Evolutionary conservation across 305 asterid species (phyloP).

Genomic region (Withania somnifera): DNA sequence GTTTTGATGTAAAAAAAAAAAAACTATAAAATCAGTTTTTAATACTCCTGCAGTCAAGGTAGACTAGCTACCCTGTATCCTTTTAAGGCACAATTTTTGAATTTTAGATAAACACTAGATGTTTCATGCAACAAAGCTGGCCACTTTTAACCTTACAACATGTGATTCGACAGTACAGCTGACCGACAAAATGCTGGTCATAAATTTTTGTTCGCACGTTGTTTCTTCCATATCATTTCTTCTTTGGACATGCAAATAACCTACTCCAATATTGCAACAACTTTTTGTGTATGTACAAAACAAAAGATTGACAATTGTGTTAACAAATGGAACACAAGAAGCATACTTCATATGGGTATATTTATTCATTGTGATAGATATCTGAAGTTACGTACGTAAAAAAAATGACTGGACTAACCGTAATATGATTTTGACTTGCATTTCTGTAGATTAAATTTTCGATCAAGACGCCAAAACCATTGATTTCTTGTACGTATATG

Average conservation of each 20-base stretch:
- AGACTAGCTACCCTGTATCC: too few species aligned
- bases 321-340: background rate
- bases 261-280: background rate
- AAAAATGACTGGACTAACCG: background rate
- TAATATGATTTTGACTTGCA: background rate
- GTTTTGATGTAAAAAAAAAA: too few species aligned
- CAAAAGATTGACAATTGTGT: background rate
- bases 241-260: background rate
- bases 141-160: too few species aligned
- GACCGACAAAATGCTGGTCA: background rate
- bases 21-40: too few species aligned
- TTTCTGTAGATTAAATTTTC: background rate
- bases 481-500: background rate
- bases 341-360: background rate
- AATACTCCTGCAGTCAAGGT: too few species aligned
- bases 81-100: too few species aligned
- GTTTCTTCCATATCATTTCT: background rate
- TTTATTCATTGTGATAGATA: background rate
- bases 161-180: background rate
- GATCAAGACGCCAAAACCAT: background rate
- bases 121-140: too few species aligned
- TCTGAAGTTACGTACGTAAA: background rate
- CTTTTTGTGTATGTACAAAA: background rate
- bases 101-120: too few species aligned
- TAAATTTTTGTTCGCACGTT: too few species aligned